These are phyloP conservation scores for Neonectria faginata DNA, from an alignment of 2,329 filamentous ascomycete species.

Conservation along the genomic window DNA sequence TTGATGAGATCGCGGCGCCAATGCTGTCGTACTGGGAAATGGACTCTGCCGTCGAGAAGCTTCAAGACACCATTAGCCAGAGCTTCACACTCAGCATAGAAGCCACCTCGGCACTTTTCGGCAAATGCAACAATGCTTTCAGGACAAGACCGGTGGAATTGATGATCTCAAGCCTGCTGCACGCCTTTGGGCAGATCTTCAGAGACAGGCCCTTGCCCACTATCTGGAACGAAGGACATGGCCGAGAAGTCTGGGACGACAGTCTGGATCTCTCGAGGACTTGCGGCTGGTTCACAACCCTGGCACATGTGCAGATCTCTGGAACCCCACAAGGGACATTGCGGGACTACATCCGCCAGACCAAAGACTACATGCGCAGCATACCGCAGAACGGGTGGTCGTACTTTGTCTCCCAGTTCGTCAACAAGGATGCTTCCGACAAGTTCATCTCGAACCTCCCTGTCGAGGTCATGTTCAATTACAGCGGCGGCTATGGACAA, in stretches of 20 bases:
- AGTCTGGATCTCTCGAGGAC: conserved; percentile 51
- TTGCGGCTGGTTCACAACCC: conserved; percentile 40
- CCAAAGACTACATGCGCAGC: conserved; percentile 12
- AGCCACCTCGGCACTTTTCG: conserved; percentile 15
- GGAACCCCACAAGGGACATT: neutral
- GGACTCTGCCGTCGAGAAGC: neutral
- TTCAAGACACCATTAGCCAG: neutral
- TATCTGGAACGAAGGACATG: conserved; percentile 56
- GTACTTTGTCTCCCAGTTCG: conserved; percentile 27
- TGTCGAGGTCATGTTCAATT: conserved; percentile 26
- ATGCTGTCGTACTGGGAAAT: conserved; percentile 14
- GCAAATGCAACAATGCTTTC: conserved; percentile 18
- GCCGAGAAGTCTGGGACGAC: conserved; percentile 50
- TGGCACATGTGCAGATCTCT: conserved; percentile 9
- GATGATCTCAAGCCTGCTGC: conserved; percentile 23
- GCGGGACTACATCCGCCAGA: conserved; percentile 5
- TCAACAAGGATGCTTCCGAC: conserved; percentile 10
- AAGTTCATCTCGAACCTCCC: conserved; percentile 13
- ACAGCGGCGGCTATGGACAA: conserved; percentile 17
- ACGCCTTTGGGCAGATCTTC: conserved; percentile 44
- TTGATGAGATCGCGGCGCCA: no score
- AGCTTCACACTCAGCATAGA: conserved; percentile 13
- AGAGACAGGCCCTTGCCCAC: conserved; percentile 47
- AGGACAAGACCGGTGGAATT: conserved; percentile 26
- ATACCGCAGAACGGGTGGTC: conserved; percentile 3